phyloP scores from a whole-genome alignment of 306 rosid species.

The Trifolium repens region DNA sequence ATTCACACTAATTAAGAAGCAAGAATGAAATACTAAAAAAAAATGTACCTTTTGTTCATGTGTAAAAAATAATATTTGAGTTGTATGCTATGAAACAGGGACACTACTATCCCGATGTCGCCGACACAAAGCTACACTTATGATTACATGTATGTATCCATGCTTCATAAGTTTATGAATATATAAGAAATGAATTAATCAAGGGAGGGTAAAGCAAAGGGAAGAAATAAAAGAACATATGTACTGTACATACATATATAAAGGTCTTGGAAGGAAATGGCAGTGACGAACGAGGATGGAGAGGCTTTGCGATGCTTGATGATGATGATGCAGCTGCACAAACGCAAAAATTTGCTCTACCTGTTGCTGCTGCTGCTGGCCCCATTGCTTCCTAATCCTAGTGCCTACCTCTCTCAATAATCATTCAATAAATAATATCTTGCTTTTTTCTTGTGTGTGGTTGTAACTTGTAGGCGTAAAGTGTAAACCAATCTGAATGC shows the following conservation, averaged over 20 bases:
- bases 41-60: no score
- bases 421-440: neutral
- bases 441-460: neutral
- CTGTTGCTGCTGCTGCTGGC: conserved; percentile 24
- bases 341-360: neutral
- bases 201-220: neutral
- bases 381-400: conserved; percentile 14
- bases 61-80: no score
- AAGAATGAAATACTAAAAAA: no score
- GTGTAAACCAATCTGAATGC: neutral
- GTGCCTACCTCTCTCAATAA: neutral
- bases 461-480: no score
- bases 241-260: no score
- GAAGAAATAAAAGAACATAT: conserved; percentile 31
- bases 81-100: no score
- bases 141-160: no score
- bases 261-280: conserved; percentile 9
- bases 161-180: no score
- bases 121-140: no score
- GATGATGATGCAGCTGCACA: neutral
- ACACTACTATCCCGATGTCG: no score
- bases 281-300: neutral
- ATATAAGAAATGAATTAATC: no score
- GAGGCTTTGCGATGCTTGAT: conserved; percentile 30
- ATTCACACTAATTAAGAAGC: no score